Base-by-base conservation (phyloP, 345 rosid species). In the Hibiscus trionum region DNA sequence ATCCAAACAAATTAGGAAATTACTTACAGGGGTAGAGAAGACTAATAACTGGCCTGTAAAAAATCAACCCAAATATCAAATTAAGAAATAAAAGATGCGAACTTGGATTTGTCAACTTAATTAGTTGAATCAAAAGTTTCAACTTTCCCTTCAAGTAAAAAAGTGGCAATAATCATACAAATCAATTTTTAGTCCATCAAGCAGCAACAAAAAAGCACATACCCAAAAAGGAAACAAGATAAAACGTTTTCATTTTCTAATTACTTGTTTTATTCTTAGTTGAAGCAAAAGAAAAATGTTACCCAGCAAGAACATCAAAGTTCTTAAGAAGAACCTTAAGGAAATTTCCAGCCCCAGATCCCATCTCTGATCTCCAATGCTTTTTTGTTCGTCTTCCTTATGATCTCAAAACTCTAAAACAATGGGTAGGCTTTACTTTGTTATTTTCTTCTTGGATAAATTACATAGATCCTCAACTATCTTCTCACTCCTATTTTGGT, bases 261-360 rank as follows among this genome's bases (percentile, higher is more conserved):
- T 39, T 39, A 39, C 44, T 39, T 39, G 10, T 39, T 39, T 39
- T 7, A 39, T 39, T 39, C 44, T 7, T 7, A 39, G 44, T 7
- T 39, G 11, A 9, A 42, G 2, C 46, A 42, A 39, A 39, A 42
- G 46, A 19, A 63, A 73, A 65, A 66, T 46, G 33, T 17, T 66
- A 61, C 69, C 76, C 60, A 60, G 76, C 69, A 49, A 69, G 73
- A 73, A 77, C 29, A 73, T 69, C 70, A 63, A 68, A 44, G 72
- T 66, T 35, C 37, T 26, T 77, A 3, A 39, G 63, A 39, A 67
- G 61, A 52, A 72, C 75, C 70, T 61, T 61, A 33, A 72, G 52
- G 49, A 72, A 72, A 72, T 49, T 72, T 63, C 61, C 75, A 49
- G 69, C 75, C 50, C 75, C 75, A 72, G 75, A 72, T 52, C 75